A percentile compares a stretch with the other conserved stretches of the same genome.
Evolutionary conservation across 2,329 filamentous ascomycete genomes (phyloP).

Genomic region (Fusarium haematococcum): DNA sequence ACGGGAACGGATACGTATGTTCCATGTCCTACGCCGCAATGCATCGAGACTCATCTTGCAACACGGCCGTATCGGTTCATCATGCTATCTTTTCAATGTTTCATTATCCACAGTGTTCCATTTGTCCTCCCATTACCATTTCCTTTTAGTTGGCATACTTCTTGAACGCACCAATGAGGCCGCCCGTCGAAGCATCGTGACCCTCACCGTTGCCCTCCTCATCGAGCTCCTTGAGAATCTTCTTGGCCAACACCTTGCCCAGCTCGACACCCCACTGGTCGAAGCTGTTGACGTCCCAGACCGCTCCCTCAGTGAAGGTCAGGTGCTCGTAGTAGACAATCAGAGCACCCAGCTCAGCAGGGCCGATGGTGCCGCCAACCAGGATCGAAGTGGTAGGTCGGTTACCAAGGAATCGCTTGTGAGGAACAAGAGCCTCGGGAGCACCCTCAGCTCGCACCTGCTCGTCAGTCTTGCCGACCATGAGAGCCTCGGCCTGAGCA

Average conservation of each 20-base stretch:
- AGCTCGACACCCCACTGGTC: conserved; percentile 99
- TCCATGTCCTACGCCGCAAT: background rate
- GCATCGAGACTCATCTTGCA: background rate
- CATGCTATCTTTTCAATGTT: conserved; percentile 29
- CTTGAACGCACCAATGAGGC: conserved; percentile 94
- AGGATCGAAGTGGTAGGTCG: conserved; percentile 95
- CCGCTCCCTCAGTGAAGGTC: conserved; percentile 95
- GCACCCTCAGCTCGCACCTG: conserved; percentile 82
- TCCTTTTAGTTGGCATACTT: conserved; percentile 66
- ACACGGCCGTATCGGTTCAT: conserved; percentile 20
- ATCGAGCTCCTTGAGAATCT: conserved; percentile 88
- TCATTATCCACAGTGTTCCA: conserved; percentile 34
- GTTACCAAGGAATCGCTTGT: conserved; percentile 99
- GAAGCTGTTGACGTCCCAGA: conserved; percentile 99
- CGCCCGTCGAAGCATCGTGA: conserved; percentile 90
- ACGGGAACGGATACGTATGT: background rate
- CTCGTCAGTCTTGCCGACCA: conserved; percentile 89
- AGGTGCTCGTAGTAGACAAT: conserved; percentile 99
- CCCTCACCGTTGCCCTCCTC: conserved; percentile 75
- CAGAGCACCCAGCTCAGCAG: conserved; percentile 89
- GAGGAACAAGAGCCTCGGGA: conserved; percentile 82
- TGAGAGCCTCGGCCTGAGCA: conserved; percentile 87
- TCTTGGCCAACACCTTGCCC: conserved; percentile 95
- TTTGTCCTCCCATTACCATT: conserved; percentile 16
- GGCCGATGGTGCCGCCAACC: conserved; percentile 90